These are phyloP conservation scores for Wallacemonas sp. DNA, from an alignment of 208 protist species.

Conservation along the genomic window DNA sequence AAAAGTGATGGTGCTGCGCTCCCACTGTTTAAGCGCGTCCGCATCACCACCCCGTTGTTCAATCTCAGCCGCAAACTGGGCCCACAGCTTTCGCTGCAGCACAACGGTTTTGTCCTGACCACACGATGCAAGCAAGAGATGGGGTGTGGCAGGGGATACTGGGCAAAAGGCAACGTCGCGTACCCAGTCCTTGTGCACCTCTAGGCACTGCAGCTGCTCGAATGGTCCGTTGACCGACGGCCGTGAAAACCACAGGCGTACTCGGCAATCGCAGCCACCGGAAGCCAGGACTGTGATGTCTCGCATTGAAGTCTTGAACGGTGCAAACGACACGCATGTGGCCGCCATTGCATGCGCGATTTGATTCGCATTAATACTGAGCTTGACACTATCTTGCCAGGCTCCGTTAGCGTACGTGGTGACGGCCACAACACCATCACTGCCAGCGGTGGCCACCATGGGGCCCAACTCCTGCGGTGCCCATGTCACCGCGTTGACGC, in stretches of 20 bases:
- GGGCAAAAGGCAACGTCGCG: slow-evolving; percentile 82
- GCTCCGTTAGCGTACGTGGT: slow-evolving; percentile 55
- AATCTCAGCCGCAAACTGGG: slow-evolving; percentile 33
- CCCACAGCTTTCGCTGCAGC: slow-evolving; percentile 80
- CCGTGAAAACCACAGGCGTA: slow-evolving; percentile 58
- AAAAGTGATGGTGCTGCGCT: slow-evolving; percentile 62
- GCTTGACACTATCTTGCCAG: slow-evolving; percentile 71
- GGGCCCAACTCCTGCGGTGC: slow-evolving; percentile 71
- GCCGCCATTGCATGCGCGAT: slow-evolving; percentile 88
- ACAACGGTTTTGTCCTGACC: slow-evolving; percentile 74
- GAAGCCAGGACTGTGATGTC: slow-evolving; percentile 62
- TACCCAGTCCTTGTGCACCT: slow-evolving; percentile 66
- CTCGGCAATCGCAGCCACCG: slow-evolving; percentile 80
- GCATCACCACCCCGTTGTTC: slow-evolving; percentile 17
- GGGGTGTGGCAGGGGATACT: slow-evolving; percentile 46
- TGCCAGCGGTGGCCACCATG: slow-evolving; percentile 70
- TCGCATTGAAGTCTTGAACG: slow-evolving; percentile 29
- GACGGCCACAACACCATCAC: slow-evolving; percentile 74
- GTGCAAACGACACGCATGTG: slow-evolving; percentile 74
- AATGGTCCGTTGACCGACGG: slow-evolving; percentile 31
- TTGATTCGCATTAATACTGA: slow-evolving; percentile 81
- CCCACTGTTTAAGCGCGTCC: slow-evolving; percentile 27
- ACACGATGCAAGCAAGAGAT: slow-evolving; percentile 65
- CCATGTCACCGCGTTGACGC: slow-evolving; percentile 84
- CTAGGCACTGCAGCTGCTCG: slow-evolving; percentile 46